Percentiles rank a stretch among this genome's conserved stretches.
Conservation (phyloP, 305 asterid species). For the Salvia sclarea region DNA sequence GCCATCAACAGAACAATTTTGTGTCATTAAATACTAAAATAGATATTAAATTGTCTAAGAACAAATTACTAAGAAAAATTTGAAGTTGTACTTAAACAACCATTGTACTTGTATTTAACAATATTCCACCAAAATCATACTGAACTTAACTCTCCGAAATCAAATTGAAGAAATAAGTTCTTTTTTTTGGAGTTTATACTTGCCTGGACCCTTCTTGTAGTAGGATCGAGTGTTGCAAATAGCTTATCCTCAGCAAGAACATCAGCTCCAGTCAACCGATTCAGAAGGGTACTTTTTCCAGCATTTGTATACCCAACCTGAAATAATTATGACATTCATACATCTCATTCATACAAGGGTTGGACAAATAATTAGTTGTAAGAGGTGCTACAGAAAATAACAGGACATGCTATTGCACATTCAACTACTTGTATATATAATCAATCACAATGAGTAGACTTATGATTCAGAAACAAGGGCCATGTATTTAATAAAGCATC, state of each 20-base stretch:
- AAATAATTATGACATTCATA: no score
- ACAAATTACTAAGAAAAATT: slow-evolving; percentile 7
- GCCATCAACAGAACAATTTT: background rate
- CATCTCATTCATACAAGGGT: slow-evolving; percentile 20
- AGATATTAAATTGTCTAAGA: background rate
- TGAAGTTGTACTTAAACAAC: slow-evolving; percentile 10
- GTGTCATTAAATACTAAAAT: background rate
- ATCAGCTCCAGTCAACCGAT: slow-evolving; percentile 83
- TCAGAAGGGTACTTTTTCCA: slow-evolving; percentile 91
- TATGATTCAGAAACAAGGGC: slow-evolving; percentile 4
- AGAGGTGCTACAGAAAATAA: slow-evolving; percentile 11
- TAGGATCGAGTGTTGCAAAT: slow-evolving; percentile 96
- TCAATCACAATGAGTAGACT: background rate
- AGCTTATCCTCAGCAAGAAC: slow-evolving; percentile 91
- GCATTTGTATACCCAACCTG: slow-evolving; percentile 99
- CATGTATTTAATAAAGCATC: background rate
- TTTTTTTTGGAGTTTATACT: slow-evolving; percentile 31
- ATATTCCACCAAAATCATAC: slow-evolving; percentile 10
- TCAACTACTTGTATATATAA: slow-evolving; percentile 6
- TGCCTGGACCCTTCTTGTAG: slow-evolving; percentile 94
- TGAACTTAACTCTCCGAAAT: slow-evolving; percentile 9
- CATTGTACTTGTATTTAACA: background rate
- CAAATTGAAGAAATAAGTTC: slow-evolving; percentile 15
- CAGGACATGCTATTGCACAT: background rate
- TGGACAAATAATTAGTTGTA: slow-evolving; percentile 8